Evolutionary conservation across 1,139 yeast genomes (phyloP).

Genomic region (Suhomyces panamericanus): DNA sequence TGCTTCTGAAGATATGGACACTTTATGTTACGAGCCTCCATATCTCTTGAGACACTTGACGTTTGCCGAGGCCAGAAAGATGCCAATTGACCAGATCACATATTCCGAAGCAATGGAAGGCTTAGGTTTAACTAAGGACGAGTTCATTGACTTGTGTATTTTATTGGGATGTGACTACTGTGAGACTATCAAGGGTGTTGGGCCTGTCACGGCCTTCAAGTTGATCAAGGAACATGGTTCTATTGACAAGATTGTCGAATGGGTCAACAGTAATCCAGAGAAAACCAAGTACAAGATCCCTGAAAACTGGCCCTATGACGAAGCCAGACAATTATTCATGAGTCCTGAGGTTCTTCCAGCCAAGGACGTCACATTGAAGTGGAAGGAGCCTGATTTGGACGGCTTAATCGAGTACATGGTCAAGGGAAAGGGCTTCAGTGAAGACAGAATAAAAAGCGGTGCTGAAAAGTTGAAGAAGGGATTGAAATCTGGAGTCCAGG

Average conservation of each 20-base stretch:
- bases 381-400: conserved; percentile 77
- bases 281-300: conserved; percentile 78
- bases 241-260: conserved; percentile 73
- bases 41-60: conserved; percentile 83
- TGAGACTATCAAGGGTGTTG: conserved; percentile 92
- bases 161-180: conserved; percentile 95
- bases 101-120: conserved; percentile 71
- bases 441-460: conserved; percentile 86
- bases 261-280: conserved; percentile 58
- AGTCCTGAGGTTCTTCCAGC: conserved; percentile 76
- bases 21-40: conserved; percentile 88
- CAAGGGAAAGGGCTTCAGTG: conserved; percentile 80
- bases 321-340: conserved; percentile 80
- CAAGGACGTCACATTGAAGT: conserved; percentile 63
- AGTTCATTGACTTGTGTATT: conserved; percentile 89
- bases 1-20: conserved; percentile 99
- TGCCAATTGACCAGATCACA: conserved; percentile 86
- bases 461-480: conserved; percentile 84
- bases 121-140: conserved; percentile 65
- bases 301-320: conserved; percentile 91
- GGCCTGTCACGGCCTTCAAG: conserved; percentile 91
- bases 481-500: conserved; percentile 82
- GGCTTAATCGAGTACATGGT: conserved; percentile 74
- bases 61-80: conserved; percentile 88
- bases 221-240: conserved; percentile 82